Base-by-base conservation (phyloP, 148 eudicot genomes). In the Rhododendron henanense region DNA sequence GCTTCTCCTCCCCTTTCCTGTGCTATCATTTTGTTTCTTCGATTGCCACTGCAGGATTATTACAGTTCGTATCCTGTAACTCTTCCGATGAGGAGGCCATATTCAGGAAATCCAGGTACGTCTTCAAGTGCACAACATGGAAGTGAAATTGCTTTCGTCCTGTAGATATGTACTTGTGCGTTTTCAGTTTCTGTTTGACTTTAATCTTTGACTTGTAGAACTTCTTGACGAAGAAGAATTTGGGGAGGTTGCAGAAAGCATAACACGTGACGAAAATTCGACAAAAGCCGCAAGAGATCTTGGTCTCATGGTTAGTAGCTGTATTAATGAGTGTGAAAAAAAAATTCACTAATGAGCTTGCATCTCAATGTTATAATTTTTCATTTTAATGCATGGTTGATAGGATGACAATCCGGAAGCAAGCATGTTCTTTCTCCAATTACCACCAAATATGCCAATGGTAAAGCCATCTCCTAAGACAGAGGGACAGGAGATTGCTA, bases 71-170 rank as follows among this genome's bases (percentile, higher is more conserved):
- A 96, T 91, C 98, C 98, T 21, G 85, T 87, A 53, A 90, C 90
- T 81, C 90, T 92, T 87, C 98, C 98, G 57, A 51, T 93, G 88
- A 93, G 98, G 81, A 90, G 94, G 87, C 98, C 98, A 61, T 93
- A 94, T 91, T 91, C 98, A 15, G 98, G 98, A 92, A 88, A 96
- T 90, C 98, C 98, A 90, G 94, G 98, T 93, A 89, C 44, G 82
- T 80, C 16, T 83, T 86, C 14, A 73, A 76, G 57, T 71, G 85
- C 65, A 51, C 84, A 48, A 50, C 33, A 63, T 61, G 14, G 21
- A 63, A 81, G 79, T 28, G 45, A 69, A 7, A 45, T 11, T 1
- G n/a, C 65, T 59, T 59, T n/a, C n/a, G 7, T 59, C 19, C 16
- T 13, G 83, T 23, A 6, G 67, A 41, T 33, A 59, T 74, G 50